A percentile compares a stretch with the other conserved stretches of the same genome.
Evolutionary conservation across 1,284 basidiomycete species (phyloP).

Genomic region (Paramarasmius palmivorus): DNA sequence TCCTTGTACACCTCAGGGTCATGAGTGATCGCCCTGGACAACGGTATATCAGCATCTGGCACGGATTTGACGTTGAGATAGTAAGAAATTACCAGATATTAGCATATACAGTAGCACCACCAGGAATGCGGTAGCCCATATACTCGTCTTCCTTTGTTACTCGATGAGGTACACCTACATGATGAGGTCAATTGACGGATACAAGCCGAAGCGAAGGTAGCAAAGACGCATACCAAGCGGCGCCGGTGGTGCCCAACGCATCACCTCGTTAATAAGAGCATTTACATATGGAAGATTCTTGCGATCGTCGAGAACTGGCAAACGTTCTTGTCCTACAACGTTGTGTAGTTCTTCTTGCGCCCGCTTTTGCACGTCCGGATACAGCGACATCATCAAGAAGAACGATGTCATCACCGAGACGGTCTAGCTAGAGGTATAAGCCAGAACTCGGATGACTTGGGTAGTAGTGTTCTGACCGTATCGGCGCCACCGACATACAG

Average conservation of each 20-base stretch:
- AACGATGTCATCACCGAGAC: not conserved
- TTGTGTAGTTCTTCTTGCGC: conserved; percentile 1
- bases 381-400: not conserved
- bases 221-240: not conserved
- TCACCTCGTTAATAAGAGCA: conserved; percentile 3
- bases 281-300: not conserved
- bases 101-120: conserved; percentile 3
- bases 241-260: conserved; percentile 1
- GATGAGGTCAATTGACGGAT: not conserved
- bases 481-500: not conserved
- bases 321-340: not conserved
- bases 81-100: conserved; percentile 11
- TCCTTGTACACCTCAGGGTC: not conserved
- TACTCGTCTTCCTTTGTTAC: conserved; percentile 2
- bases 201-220: not conserved
- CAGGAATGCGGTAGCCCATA: conserved; percentile 9
- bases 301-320: not conserved
- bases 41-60: not conserved
- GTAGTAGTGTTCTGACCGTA: not conserved
- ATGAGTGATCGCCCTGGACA: conserved; percentile 3
- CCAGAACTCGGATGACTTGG: not conserved
- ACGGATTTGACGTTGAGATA: not conserved
- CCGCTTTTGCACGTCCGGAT: not conserved
- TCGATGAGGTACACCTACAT: too few relatives aligned
- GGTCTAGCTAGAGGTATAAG: not conserved